These are phyloP conservation scores for Lentinula sp. DNA, from an alignment of 768 basidiomycete species.

Conservation along the genomic window DNA sequence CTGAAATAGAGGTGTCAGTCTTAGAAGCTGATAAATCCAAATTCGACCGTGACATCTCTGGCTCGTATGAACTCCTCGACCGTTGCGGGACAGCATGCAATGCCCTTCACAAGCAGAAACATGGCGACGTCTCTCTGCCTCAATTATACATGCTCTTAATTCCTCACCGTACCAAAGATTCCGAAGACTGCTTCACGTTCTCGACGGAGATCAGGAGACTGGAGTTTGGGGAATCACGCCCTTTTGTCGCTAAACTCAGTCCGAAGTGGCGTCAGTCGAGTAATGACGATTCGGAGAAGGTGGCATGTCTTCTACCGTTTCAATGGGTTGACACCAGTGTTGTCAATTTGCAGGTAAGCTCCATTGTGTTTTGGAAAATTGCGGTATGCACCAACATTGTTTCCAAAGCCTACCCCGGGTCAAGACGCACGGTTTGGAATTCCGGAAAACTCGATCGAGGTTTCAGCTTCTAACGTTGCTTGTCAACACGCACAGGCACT, in stretches of 20 bases:
- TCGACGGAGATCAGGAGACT: conserved; percentile 71
- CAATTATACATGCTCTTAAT: conserved; percentile 82
- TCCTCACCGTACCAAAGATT: conserved; percentile 66
- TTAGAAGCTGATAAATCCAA: conserved; percentile 33
- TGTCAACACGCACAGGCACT: conserved; percentile 76
- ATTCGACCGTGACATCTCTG: conserved; percentile 79
- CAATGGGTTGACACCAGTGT: conserved; percentile 52
- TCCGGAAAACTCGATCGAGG: conserved; percentile 46
- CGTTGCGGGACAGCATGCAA: conserved; percentile 87
- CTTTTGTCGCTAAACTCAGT: conserved; percentile 68
- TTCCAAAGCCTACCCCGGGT: conserved; percentile 42
- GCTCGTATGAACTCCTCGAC: conserved; percentile 70
- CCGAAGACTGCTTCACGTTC: conserved; percentile 81
- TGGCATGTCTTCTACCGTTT: conserved; percentile 54
- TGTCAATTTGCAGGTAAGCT: conserved; percentile 50
- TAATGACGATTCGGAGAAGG: conserved; percentile 37
- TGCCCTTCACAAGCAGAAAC: conserved; percentile 66
- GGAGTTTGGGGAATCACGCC: conserved; percentile 77
- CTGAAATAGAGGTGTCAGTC: conserved; percentile 59
- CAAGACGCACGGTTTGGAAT: conserved; percentile 60
- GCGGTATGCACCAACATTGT: background rate
- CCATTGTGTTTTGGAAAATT: conserved; percentile 3
- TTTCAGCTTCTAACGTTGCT: conserved; percentile 49
- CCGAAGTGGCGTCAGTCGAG: conserved; percentile 74
- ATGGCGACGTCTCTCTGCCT: conserved; percentile 44